Evolutionary conservation across 208 protist species (phyloP), one percentile per base, ranked within the genome.

Genomic region (Leishmania turanica): DNA sequence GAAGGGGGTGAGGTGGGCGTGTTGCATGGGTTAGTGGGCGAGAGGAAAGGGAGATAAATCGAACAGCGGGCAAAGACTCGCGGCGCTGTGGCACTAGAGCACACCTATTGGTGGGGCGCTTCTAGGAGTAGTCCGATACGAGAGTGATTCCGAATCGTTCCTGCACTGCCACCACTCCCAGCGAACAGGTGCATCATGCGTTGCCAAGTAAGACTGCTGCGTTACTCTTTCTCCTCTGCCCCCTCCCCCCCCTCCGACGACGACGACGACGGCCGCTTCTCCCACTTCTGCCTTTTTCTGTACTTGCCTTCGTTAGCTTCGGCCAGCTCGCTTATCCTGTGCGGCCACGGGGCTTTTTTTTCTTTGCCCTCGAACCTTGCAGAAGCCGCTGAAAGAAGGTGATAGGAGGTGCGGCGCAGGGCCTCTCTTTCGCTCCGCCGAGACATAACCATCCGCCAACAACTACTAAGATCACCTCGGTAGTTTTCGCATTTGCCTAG

Each of bases 261-360:
- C 81, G 51, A 80, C 78, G 78, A 24, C 75, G 51, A 80, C 81
- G 78, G 75, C 53, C 56, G 76, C 81, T 2, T 65, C 72, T 64
- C 65, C 40, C 11, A 73, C 40, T 54, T 54, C 27, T 17, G 42
- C 27, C 65, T 54, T 51, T 53, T 73, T 73, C 3, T 73, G 45
- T 54, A 73, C 68, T 73, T 73, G n/a, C 45, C 69, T 9, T 73
- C 13, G 27, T 37, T 54, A 15, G 27, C 45, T 24, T 54, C 27
- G 45, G 69, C 45, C 24, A 34, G 45, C n/a, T 51, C 13, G 69
- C 40, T 21, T 73, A 21, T 54, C 69, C 31, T 37, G 24, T 34
- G 40, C 19, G 19, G 17, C 69, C 6, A 51, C 42, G 24, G 69
- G 11, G 17, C 2, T 31, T 51, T 15, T 37, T 34, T 47, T 19